phyloP scores from a whole-genome alignment of 768 basidiomycete genomes.

The Lactarius trivialis region DNA sequence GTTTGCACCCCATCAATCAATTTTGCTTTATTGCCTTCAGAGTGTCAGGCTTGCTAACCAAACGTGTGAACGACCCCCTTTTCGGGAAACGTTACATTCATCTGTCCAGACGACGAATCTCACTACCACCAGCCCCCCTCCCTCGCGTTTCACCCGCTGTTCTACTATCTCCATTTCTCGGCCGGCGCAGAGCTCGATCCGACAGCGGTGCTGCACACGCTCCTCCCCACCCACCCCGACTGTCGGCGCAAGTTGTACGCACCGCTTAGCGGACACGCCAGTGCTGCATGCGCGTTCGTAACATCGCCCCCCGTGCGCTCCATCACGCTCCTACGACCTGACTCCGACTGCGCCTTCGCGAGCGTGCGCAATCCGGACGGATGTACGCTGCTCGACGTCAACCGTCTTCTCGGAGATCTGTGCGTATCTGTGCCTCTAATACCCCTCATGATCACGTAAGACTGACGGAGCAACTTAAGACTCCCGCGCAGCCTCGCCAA shows the following conservation, averaged over 20 bases:
- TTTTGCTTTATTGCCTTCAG: neutral
- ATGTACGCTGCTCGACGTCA: conserved; percentile 22
- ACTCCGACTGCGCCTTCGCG: conserved; percentile 14
- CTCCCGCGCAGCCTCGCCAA: conserved; percentile 18
- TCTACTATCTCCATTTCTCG: conserved; percentile 22
- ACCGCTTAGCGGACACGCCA: conserved; percentile 18
- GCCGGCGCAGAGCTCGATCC: conserved; percentile 18
- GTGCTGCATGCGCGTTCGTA: conserved; percentile 18
- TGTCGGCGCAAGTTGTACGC: conserved; percentile 21
- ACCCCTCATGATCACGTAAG: neutral
- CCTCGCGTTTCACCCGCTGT: conserved; percentile 23
- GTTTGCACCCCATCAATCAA: neutral
- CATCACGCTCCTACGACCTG: conserved; percentile 18
- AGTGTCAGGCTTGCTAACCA: conserved; percentile 2
- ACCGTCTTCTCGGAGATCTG: conserved; percentile 23
- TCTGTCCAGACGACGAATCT: neutral
- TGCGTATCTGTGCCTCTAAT: conserved; percentile 3
- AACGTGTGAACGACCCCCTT: neutral
- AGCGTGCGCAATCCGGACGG: conserved; percentile 23
- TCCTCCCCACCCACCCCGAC: conserved; percentile 21
- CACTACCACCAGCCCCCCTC: conserved; percentile 8
- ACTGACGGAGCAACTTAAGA: conserved; percentile 1
- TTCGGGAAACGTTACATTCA: neutral
- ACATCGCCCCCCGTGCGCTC: conserved; percentile 21
- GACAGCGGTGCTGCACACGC: conserved; percentile 11